Base-by-base conservation (phyloP, 768 basidiomycete species). In the Mrakia blollopis region DNA sequence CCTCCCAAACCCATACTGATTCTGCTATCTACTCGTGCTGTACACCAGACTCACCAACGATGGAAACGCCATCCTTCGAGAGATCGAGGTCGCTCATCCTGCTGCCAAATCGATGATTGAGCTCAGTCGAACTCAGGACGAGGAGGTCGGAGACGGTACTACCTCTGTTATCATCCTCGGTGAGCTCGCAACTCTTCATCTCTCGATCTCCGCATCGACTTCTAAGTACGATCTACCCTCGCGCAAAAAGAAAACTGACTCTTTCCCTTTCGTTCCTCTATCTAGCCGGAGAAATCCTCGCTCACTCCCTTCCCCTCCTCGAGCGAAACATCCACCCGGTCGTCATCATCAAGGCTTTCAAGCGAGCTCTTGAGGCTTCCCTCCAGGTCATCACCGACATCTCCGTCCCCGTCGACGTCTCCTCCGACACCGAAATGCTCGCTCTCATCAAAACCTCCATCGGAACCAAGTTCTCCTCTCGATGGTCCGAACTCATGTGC, bases 91-190 rank as follows among this genome's bases (percentile, higher is more conserved):
- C 41, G 94, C 95, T 2, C 97, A 99, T 81, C 97, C 96, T 4
- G 97, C 97, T 37, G 96, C 97, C 35, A 99, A 98, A 86, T 97
- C 95, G 80, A 98, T 99, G 96, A 97, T 99, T 79, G 97, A 99
- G 85, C 89, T 98, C 16, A 93, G 93, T 80, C 86, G 97, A 82
- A 98, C 97, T 1, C 97, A 98, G 84, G 97, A 98, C 81, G 97
- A 98, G 85, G 97, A 98, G 82, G 97, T 97, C 80, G 97, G 96
- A 67, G 97, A 98, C 84, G 97, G 96, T 77, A 99, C 97, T 32
- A 99, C 96, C 18, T 94, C 92, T 81, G 96, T 98, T 68, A 97
- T 99, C 85, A 97, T 98, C 81, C 88, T 98, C 23, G 95, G 95
- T 95, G 81, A 80, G 88, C 35, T 21, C 13, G 3, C 1, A 2